These are phyloP conservation scores for Oryza punctata DNA, from an alignment of 176 grass and related monocot genomes.

Conservation along the genomic window DNA sequence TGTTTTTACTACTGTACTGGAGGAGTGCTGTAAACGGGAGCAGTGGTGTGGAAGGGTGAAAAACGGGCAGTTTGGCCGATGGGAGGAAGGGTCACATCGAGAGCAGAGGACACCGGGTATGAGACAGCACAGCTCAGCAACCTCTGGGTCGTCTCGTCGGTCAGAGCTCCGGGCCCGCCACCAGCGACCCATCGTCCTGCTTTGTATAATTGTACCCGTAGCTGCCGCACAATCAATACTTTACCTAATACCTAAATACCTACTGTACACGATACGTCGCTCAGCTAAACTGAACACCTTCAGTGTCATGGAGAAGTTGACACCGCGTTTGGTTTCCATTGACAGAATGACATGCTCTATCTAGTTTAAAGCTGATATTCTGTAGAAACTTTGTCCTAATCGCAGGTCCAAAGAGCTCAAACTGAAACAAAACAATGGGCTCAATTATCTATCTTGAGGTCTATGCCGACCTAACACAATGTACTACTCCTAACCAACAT, in stretches of 20 bases:
- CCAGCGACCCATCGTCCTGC: background rate
- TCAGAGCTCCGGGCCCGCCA: constrained; percentile 19
- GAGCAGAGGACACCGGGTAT: constrained; percentile 31
- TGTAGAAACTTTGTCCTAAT: background rate
- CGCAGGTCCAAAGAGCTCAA: background rate
- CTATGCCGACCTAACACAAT: no score
- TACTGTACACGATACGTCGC: no score
- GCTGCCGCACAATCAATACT: background rate
- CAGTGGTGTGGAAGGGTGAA: constrained; percentile 15
- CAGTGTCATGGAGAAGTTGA: background rate
- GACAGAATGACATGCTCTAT: background rate
- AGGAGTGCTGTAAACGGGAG: background rate
- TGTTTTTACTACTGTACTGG: background rate
- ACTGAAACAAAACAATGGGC: background rate
- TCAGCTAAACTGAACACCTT: background rate
- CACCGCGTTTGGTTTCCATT: background rate
- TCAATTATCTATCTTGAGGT: background rate
- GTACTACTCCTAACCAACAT: no score
- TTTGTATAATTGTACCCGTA: background rate
- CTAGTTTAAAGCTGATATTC: background rate
- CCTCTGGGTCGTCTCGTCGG: constrained; percentile 23
- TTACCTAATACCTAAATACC: background rate
- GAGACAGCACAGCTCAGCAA: constrained; percentile 46
- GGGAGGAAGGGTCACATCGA: constrained; percentile 26
- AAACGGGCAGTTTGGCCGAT: constrained; percentile 4